Evolutionary conservation across 139 green algal species (phyloP).

Genomic region (Chlamydomonas urium): DNA sequence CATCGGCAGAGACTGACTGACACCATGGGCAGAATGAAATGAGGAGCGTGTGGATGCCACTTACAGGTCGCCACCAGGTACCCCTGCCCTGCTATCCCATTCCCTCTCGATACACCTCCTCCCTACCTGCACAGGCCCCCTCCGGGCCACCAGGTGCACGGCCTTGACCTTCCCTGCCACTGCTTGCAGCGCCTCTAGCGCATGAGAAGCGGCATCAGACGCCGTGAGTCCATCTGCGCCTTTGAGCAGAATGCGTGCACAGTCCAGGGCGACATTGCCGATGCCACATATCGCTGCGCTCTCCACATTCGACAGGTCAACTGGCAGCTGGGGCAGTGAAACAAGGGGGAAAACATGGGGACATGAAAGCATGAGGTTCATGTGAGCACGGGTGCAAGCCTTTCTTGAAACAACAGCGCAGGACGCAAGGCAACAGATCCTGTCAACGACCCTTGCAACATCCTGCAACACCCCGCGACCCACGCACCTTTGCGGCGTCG

Average conservation of each 20-base stretch:
- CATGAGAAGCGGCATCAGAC: constrained; percentile 85
- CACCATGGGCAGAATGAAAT: too few relatives aligned
- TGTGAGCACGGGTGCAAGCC: too few relatives aligned
- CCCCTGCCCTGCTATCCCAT: background rate
- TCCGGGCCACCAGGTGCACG: constrained; percentile 80
- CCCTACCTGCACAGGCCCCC: constrained; percentile 77
- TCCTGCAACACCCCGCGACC: too few relatives aligned
- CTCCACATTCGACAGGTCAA: constrained; percentile 58
- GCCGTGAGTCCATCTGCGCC: constrained; percentile 30
- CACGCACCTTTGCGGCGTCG: too few relatives aligned
- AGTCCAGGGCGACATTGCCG: constrained; percentile 94
- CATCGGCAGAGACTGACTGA: too few relatives aligned
- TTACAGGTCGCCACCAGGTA: too few relatives aligned
- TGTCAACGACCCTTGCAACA: too few relatives aligned
- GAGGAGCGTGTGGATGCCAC: too few relatives aligned
- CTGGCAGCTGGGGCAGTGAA: constrained; percentile 44
- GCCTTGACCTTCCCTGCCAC: constrained; percentile 25
- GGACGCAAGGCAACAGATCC: too few relatives aligned
- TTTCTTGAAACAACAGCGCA: too few relatives aligned
- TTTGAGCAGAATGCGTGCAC: constrained; percentile 73
- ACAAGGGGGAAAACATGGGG: too few relatives aligned
- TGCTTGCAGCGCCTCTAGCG: constrained; percentile 55
- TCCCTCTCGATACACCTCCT: background rate
- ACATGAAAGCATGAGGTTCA: too few relatives aligned
- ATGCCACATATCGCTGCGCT: constrained; percentile 49